Base-by-base conservation (phyloP, 768 basidiomycete species). In the Sporobolomyces phaffii region DNA sequence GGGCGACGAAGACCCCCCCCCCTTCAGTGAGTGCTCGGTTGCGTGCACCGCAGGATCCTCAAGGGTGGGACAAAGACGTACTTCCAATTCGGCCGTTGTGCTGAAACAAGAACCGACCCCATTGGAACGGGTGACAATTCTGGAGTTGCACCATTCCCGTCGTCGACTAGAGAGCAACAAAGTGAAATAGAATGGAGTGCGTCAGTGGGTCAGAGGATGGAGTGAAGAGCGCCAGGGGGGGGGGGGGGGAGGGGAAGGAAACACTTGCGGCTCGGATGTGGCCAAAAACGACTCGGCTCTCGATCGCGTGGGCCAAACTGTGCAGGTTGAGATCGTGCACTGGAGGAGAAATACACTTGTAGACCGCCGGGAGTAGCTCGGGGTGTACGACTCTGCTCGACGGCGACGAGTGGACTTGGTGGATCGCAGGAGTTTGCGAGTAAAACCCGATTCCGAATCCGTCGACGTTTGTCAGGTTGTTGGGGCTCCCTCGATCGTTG, bases 101-200 rank as follows among this genome's bases (percentile, higher is more conserved):
- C 24, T 43, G 38, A 31, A 56, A 41, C 6, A 56, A 40, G 24
- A 56, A 56, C 17, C 54, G 15, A 20, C 54, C 54, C 24, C n/a
- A 56, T 9, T 43, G 54, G 31, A 56, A 56, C n/a, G 54, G 54
- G 34, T 56, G 54, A 43, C 54, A 56, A 22, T 56, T 56, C 41
- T 38, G 10, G 2, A 43, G 34, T 38, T 53, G 52, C 14, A 53
- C 34, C 29, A 34, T 24, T 43, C 54, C 40, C 8, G 22, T 28
- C 34, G 52, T 38, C 4, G 52, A 31, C 50, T 51, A 5, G 26
- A 26, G 7, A 26, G 11, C 17, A 9, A 7, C 48, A 7, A 10
- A 29, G 24, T n/a, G n/a, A n/a, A n/a, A n/a, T n/a, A n/a, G n/a
- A n/a, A n/a, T n/a, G n/a, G n/a, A n/a, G n/a, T n/a, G n/a, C n/a